A percentile compares a stretch with the other conserved stretches of the same genome.
Conservation (phyloP, 345 rosid species). For the Lepidium africanum region DNA sequence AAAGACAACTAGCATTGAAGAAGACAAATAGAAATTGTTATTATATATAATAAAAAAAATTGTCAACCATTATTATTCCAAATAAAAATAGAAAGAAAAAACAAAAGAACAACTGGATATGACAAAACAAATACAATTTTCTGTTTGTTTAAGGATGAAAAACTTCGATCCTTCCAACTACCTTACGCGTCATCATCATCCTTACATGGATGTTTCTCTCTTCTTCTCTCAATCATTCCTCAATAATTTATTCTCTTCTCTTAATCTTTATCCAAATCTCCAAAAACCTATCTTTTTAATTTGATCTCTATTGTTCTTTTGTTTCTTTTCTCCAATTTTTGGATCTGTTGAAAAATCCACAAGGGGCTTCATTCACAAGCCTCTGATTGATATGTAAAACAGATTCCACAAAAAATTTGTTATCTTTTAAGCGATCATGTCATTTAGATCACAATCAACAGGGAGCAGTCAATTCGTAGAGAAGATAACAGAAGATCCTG, state of each 20-base stretch:
- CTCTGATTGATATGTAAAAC: conserved; percentile 15
- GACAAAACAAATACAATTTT: conserved; percentile 15
- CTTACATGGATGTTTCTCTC: conserved; percentile 23
- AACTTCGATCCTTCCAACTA: background rate
- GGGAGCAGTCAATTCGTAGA: conserved; percentile 33
- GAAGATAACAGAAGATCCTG: conserved; percentile 51
- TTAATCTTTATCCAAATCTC: conserved; percentile 13
- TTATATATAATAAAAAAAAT: too few relatives aligned
- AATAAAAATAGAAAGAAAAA: conserved; percentile 4
- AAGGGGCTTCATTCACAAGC: background rate
- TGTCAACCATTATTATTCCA: background rate
- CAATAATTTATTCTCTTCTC: conserved; percentile 2
- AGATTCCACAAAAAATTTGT: background rate
- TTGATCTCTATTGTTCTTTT: conserved; percentile 3
- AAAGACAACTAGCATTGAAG: too few relatives aligned
- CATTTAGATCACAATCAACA: conserved; percentile 18
- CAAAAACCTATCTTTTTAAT: background rate
- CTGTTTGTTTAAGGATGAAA: conserved; percentile 17
- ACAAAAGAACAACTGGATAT: conserved; percentile 7
- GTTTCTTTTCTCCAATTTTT: background rate
- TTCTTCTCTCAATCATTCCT: conserved; percentile 5
- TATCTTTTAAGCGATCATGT: conserved; percentile 17
- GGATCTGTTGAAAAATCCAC: background rate
- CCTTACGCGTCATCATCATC: conserved; percentile 28
- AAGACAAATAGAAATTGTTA: too few relatives aligned